These are phyloP conservation scores for Huntiella omanensis DNA, from an alignment of 2,329 filamentous ascomycete genomes.

Conservation along the genomic window DNA sequence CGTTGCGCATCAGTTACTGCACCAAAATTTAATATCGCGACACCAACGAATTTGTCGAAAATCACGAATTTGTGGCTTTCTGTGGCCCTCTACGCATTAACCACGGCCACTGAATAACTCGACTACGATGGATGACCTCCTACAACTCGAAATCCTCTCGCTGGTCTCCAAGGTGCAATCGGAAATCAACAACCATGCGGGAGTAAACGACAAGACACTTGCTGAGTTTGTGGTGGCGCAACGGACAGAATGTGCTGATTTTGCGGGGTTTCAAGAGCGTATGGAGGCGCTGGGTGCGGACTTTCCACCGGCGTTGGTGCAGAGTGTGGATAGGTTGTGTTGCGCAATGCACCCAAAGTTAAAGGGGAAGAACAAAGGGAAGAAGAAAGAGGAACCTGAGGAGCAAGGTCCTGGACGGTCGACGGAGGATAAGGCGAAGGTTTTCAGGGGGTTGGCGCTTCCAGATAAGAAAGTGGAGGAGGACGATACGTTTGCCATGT, in stretches of 20 bases:
- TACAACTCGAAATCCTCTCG: slow-evolving; percentile 79
- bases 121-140: slow-evolving; percentile 64
- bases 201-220: slow-evolving; percentile 81
- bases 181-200: slow-evolving; percentile 85
- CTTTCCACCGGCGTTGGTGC: slow-evolving; percentile 70
- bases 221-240: slow-evolving; percentile 93
- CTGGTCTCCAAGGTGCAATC: slow-evolving; percentile 88
- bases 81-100: background rate
- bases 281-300: slow-evolving; percentile 61
- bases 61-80: background rate
- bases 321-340: slow-evolving; percentile 80
- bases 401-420: slow-evolving; percentile 2
- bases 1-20: background rate
- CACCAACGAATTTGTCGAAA: background rate
- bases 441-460: slow-evolving; percentile 81
- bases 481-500: slow-evolving; percentile 78
- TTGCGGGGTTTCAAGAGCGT: slow-evolving; percentile 56
- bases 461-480: slow-evolving; percentile 52
- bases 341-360: slow-evolving; percentile 81
- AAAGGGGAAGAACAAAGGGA: slow-evolving; percentile 29
- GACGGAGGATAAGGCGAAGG: slow-evolving; percentile 53
- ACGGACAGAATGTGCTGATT: slow-evolving; percentile 52
- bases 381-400: slow-evolving; percentile 27
- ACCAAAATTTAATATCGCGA: background rate
- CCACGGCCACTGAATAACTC: background rate